These are phyloP conservation scores for Backusella circina DNA, from an alignment of 192 early-diverging fungal species.

Conservation along the genomic window DNA sequence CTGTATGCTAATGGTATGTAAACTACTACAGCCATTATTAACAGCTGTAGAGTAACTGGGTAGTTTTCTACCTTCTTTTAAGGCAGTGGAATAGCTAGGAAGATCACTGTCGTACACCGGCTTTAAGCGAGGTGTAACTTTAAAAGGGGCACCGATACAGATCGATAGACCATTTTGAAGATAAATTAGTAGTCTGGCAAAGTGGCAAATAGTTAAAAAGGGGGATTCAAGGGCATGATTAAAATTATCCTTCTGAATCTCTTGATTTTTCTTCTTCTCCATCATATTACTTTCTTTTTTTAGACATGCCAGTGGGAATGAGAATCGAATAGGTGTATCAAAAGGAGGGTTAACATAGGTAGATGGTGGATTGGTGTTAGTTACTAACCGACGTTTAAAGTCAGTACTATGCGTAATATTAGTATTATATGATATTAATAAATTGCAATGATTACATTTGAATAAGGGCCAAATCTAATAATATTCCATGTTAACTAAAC, in stretches of 20 bases:
- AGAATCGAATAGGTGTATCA: constrained; percentile 17
- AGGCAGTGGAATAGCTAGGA: not conserved
- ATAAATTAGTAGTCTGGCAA: constrained; percentile 20
- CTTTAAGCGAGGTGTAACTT: not conserved
- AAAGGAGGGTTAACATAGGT: constrained; percentile 25
- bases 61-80: not conserved
- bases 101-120: not conserved
- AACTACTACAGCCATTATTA: not conserved
- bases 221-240: constrained; percentile 26
- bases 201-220: constrained; percentile 21
- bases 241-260: not conserved
- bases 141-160: constrained; percentile 14
- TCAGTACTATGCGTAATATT: not conserved
- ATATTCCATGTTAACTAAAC: not conserved
- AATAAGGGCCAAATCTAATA: not conserved
- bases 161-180: not conserved
- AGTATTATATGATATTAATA: not conserved
- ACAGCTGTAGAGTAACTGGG: not conserved
- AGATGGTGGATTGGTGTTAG: constrained; percentile 11
- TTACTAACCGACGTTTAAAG: constrained; percentile 15
- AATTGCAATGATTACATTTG: not conserved
- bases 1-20: not conserved
- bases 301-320: constrained; percentile 20
- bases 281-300: not conserved
- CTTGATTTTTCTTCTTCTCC: not conserved